Evolutionary conservation across 202 grass and related monocot species (phyloP), one percentile per base, ranked within the genome.

Genomic region (Hordeum pubiflorum): DNA sequence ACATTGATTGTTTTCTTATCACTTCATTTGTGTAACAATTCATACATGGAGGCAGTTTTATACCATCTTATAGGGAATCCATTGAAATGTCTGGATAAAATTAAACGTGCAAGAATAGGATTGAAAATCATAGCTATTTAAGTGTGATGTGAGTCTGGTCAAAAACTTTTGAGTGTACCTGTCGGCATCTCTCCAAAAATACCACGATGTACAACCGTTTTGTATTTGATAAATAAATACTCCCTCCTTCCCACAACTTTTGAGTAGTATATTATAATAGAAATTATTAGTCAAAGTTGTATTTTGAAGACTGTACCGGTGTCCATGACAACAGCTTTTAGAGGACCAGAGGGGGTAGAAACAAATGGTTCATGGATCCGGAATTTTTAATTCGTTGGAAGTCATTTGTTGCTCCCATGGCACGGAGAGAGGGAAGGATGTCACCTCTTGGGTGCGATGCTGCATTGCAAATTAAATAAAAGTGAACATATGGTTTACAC

Each of bases 381-480:
- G 40, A 70, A 56, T 34, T 33, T 80, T 26, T 57, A 52, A 84
- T 66, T 70, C 14, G 12, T 58, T 56, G 0, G 1, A 57, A 69
- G 26, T 26, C 29, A 43, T 69, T 63, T 3, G 15, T 34, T 77
- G 26, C 12, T 71, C 9, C 26, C 18, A 79, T 69, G 43, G 4
- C 4, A 72, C 9, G 26, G 0, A 31, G 23, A 57, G 57, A 21
- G 7, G 1, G 27, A 21, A 21, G 26, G 68, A 59, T 11, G 22
- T 38, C 32, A 72, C 56, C 32, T 80, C 41, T 84, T 71, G 43
- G 26, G 26, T 73, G n/a, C 77, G 31, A 65, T 81, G 8, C 20
- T 89, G 41, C 69, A 71, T 14, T 69, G 37, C 22, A 14, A 70
- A 71, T 46, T 48, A 29, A 72, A 31, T 73, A 73, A 33, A 73